These are phyloP conservation scores for Hansenula sp. DNA, from an alignment of 1,139 yeast genomes.

Conservation along the genomic window DNA sequence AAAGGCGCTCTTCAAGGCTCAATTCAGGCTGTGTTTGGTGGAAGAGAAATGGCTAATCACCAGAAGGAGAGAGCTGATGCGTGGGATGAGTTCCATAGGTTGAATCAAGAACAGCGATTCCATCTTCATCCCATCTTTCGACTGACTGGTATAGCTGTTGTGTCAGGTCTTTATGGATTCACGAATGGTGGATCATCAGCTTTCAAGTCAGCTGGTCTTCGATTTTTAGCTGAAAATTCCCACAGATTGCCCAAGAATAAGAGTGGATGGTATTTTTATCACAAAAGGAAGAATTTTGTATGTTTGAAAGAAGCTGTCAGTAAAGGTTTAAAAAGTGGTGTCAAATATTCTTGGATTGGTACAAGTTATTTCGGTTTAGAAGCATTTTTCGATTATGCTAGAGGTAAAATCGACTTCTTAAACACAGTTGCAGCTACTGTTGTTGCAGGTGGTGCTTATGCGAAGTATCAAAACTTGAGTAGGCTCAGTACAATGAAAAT, in stretches of 20 bases:
- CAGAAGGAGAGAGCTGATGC: background rate
- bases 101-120: conserved; percentile 29
- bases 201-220: conserved; percentile 48
- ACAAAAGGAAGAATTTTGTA: conserved; percentile 77
- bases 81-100: background rate
- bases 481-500: conserved; percentile 43
- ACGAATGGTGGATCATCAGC: conserved; percentile 63
- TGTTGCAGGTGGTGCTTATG: conserved; percentile 48
- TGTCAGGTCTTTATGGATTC: conserved; percentile 52
- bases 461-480: conserved; percentile 39
- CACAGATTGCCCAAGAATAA: conserved; percentile 74
- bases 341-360: conserved; percentile 44
- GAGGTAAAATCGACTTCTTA: conserved; percentile 56
- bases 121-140: conserved; percentile 36
- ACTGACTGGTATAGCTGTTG: conserved; percentile 30
- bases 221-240: conserved; percentile 75
- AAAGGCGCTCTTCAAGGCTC: no score
- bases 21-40: no score
- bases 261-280: conserved; percentile 89
- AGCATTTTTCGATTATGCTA: conserved; percentile 48
- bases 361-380: conserved; percentile 57
- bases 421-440: conserved; percentile 58
- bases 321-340: conserved; percentile 38
- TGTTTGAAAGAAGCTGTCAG: conserved; percentile 53
- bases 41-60: background rate